These are phyloP conservation scores for Aspergillus brunneoviolaceus DNA, from an alignment of 2,329 filamentous ascomycete species.

Conservation along the genomic window DNA sequence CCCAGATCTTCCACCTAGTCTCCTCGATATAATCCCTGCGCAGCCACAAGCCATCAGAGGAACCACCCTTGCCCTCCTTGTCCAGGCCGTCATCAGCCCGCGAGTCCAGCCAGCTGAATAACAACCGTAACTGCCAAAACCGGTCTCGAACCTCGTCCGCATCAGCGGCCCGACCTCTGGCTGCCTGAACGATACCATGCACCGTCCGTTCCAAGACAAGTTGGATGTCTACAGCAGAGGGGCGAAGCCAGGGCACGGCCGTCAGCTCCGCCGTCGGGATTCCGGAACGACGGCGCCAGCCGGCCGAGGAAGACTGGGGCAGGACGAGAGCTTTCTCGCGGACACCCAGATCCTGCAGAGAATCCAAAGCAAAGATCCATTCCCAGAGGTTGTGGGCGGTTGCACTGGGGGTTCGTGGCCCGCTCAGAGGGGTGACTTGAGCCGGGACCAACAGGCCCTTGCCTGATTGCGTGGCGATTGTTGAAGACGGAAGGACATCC, in stretches of 20 bases:
- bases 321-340: slow-evolving; percentile 67
- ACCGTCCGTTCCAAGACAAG: slow-evolving; percentile 62
- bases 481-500: slow-evolving; percentile 37
- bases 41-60: slow-evolving; percentile 38
- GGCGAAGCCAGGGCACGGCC: slow-evolving; percentile 52
- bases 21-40: slow-evolving; percentile 42
- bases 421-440: slow-evolving; percentile 21
- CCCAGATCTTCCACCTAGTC: slow-evolving; percentile 44
- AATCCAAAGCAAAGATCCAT: slow-evolving; percentile 69
- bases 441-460: slow-evolving; percentile 27
- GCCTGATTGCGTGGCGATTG: slow-evolving; percentile 23
- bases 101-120: slow-evolving; percentile 67
- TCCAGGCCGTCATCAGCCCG: slow-evolving; percentile 39
- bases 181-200: slow-evolving; percentile 33
- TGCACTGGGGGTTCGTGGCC: slow-evolving; percentile 27
- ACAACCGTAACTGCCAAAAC: slow-evolving; percentile 60
- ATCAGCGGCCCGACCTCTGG: slow-evolving; percentile 31
- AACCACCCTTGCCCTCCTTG: slow-evolving; percentile 22
- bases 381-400: slow-evolving; percentile 57
- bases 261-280: slow-evolving; percentile 46
- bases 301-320: slow-evolving; percentile 41
- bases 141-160: slow-evolving; percentile 54
- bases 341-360: slow-evolving; percentile 56
- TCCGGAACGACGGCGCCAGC: slow-evolving; percentile 15
- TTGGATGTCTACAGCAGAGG: slow-evolving; percentile 68